phyloP scores from a whole-genome alignment of 1,284 basidiomycete genomes.

The Kwoniella shivajii region DNA sequence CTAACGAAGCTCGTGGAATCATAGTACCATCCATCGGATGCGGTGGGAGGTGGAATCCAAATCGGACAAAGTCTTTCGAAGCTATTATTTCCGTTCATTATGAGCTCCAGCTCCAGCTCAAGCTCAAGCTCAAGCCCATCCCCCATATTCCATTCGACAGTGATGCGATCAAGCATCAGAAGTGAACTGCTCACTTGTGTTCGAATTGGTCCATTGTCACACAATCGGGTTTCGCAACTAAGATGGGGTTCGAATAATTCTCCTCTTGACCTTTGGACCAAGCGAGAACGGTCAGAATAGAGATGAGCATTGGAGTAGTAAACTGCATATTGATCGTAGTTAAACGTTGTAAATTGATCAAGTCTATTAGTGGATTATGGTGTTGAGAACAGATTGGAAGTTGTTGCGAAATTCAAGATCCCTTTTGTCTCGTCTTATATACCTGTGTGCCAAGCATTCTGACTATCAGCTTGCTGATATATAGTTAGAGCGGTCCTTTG shows the following conservation, averaged over 20 bases:
- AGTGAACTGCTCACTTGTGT: conserved; percentile 1
- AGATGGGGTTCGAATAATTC: conserved; percentile 4
- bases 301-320: not conserved
- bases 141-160: not conserved
- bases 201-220: conserved; percentile 12
- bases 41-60: not conserved
- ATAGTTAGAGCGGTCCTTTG: too few species aligned
- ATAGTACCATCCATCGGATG: not conserved
- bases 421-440: too few species aligned
- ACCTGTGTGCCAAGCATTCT: too few species aligned
- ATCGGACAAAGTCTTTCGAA: conserved; percentile 17
- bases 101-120: not conserved
- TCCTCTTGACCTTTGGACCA: not conserved
- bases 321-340: not conserved
- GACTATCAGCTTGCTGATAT: too few species aligned
- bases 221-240: conserved; percentile 12
- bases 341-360: not conserved
- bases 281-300: not conserved
- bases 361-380: not conserved
- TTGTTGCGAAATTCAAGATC: not conserved
- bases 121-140: too few species aligned
- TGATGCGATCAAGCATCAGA: not conserved
- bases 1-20: not conserved
- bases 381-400: not conserved
- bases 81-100: not conserved